Base-by-base conservation (phyloP, 2,329 filamentous ascomycete genomes). In the Aspergillus sp. region DNA sequence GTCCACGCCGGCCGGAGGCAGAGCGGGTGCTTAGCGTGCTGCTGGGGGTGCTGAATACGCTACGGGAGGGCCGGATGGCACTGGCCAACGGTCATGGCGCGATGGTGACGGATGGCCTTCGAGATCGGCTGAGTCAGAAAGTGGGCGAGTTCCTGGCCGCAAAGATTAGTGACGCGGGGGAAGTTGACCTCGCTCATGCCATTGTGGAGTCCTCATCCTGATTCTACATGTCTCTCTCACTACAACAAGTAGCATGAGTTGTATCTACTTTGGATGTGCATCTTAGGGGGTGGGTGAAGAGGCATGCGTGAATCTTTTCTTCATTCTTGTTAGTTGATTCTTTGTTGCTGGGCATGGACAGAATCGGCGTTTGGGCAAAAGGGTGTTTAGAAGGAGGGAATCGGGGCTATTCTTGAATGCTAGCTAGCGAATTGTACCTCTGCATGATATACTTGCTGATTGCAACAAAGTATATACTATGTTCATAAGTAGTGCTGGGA, bases 1-100 rank as follows among this genome's bases (percentile, higher is more conserved):
- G 77, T n/a, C 73, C 78, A 21, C 84, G 82, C 65, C 83, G 80
- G 59, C 78, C 81, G 6, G 86, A 89, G 63, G 84, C 86, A 0
- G 84, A 88, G 66, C 83, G 83, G 68, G 83, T 90, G 1, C 74
- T 89, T 13, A 77, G 71, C 5, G 83, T 84, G 2, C 77, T 91
- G 15, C 70, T 89, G 32, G 79, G 80, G 55, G 82, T 84, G 0
- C 74, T 91, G 57, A 77, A 81, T 30, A 80, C 77, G 5, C 69
- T 90, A 23, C 82, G 82, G 58, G 78, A 81, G 54, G 81, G 83
- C 21, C 73, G 70, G 17, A 60, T 69, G 8, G 70, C 73, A 5
- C 66, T 77, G 41, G 70, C 73, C 38, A 82, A 81, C 66, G 79
- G 79, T 0, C 69, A 77, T 58, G 66, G 70, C 7, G 72, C 73